A percentile compares a stretch with the other conserved stretches of the same genome.
These are phyloP conservation scores for Fraxinus excelsior DNA, from an alignment of 257 asterid species.

Conservation along the genomic window DNA sequence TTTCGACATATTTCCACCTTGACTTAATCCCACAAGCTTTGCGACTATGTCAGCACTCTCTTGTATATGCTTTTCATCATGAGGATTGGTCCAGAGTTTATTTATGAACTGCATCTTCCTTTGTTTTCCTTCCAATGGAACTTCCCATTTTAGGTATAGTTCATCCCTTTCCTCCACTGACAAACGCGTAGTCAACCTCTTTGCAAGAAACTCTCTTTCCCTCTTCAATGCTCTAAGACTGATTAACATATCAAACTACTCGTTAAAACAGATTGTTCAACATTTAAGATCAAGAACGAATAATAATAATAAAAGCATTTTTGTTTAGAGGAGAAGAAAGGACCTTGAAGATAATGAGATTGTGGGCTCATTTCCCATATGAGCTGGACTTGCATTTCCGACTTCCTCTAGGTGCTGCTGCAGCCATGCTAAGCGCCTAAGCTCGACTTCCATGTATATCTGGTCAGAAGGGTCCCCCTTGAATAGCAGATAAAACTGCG, in stretches of 20 bases:
- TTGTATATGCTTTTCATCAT: constrained; percentile 60
- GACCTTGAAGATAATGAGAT: constrained; percentile 85
- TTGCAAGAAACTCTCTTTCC: constrained; percentile 87
- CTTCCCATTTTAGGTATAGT: constrained; percentile 86
- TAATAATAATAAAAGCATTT: not conserved
- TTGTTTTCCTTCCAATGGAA: constrained; percentile 83
- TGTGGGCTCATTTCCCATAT: constrained; percentile 63
- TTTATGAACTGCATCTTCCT: constrained; percentile 76
- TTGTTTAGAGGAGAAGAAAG: constrained; percentile 10
- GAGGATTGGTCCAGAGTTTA: constrained; percentile 81
- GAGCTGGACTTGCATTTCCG: constrained; percentile 83
- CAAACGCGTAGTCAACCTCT: constrained; percentile 70
- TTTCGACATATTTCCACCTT: constrained; percentile 73
- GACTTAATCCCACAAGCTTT: constrained; percentile 81
- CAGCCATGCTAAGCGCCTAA: constrained; percentile 86
- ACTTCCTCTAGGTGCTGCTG: constrained; percentile 74
- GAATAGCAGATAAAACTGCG: constrained; percentile 84
- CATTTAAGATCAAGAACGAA: not conserved
- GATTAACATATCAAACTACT: constrained; percentile 21
- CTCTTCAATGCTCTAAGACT: constrained; percentile 79
- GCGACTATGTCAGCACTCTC: constrained; percentile 93
- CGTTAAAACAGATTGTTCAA: not conserved
- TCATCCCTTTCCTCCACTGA: constrained; percentile 77
- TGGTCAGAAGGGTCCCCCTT: constrained; percentile 89
- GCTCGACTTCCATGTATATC: constrained; percentile 92